Evolutionary conservation across 208 protist genomes (phyloP).

Genomic region (Acanthamoeba royreba): DNA sequence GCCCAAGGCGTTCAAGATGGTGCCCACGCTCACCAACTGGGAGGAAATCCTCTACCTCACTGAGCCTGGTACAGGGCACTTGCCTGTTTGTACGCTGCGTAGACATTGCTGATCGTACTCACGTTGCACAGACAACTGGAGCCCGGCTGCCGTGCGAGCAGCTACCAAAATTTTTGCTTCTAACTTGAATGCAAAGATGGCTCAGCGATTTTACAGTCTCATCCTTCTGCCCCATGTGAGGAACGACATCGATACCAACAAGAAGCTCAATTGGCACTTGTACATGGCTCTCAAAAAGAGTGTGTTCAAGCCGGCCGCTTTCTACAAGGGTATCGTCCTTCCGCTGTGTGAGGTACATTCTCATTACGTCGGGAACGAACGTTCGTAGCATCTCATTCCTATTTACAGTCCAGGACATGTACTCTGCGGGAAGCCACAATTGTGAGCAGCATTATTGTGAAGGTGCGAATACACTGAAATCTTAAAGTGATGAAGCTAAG

Average conservation of each 20-base stretch:
- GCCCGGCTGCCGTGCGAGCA: constrained; percentile 91
- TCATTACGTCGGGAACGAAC: background rate
- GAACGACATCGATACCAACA: constrained; percentile 81
- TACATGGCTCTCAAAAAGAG: constrained; percentile 97
- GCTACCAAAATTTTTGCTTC: constrained; percentile 96
- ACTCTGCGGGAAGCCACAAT: constrained; percentile 94
- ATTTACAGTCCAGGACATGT: constrained; percentile 80
- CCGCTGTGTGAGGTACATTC: constrained; percentile 89
- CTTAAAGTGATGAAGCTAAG: no score
- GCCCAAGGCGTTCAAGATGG: constrained; percentile 98
- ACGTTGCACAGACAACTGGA: constrained; percentile 85
- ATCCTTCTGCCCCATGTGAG: constrained; percentile 95
- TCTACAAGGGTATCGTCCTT: constrained; percentile 98
- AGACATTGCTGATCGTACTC: background rate
- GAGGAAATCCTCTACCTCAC: constrained; percentile 97
- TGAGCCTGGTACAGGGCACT: constrained; percentile 82
- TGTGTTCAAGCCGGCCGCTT: constrained; percentile 97
- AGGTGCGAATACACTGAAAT: constrained; percentile 71
- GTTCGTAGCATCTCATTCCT: background rate
- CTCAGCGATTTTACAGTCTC: constrained; percentile 95
- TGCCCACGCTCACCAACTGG: constrained; percentile 96
- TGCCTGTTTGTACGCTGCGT: background rate
- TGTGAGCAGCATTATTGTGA: constrained; percentile 90
- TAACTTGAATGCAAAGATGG: constrained; percentile 94
- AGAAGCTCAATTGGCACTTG: constrained; percentile 96